Conservation (phyloP, 805 yeast species). For the Candida montana region DNA sequence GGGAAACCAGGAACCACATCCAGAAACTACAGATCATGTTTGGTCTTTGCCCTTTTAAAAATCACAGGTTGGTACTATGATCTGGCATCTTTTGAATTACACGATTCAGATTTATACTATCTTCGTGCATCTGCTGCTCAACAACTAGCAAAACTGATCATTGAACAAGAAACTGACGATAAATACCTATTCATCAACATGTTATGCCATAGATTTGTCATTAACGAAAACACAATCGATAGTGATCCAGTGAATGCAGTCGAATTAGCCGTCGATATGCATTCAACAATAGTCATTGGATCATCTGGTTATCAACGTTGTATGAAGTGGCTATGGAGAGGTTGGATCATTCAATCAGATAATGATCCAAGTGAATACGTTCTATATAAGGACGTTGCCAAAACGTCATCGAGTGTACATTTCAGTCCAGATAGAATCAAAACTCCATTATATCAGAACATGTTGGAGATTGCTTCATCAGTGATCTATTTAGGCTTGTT, state of each 20-base stretch:
- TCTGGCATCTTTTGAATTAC: slow-evolving; percentile 52
- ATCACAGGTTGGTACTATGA: slow-evolving; percentile 77
- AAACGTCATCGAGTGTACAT: slow-evolving; percentile 51
- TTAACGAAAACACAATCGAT: slow-evolving; percentile 58
- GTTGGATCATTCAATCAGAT: slow-evolving; percentile 81
- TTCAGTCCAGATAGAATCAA: slow-evolving; percentile 79
- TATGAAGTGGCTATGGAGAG: slow-evolving; percentile 87
- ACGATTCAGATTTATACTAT: slow-evolving; percentile 58
- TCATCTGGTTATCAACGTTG: slow-evolving; percentile 83
- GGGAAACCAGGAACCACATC: slow-evolving; percentile 50
- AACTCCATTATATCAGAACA: slow-evolving; percentile 80
- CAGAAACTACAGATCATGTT: slow-evolving; percentile 57
- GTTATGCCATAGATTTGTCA: slow-evolving; percentile 70
- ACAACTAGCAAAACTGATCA: slow-evolving; percentile 60
- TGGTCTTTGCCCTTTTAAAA: slow-evolving; percentile 65
- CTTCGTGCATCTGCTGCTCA: slow-evolving; percentile 69
- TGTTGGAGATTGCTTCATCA: slow-evolving; percentile 63
- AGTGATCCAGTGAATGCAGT: slow-evolving; percentile 66
- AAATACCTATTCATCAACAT: slow-evolving; percentile 64
- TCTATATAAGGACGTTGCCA: slow-evolving; percentile 54
- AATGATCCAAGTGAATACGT: slow-evolving; percentile 65
- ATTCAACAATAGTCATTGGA: slow-evolving; percentile 69
- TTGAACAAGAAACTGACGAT: slow-evolving; percentile 52
- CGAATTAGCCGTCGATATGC: slow-evolving; percentile 84
- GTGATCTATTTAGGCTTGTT: slow-evolving; percentile 55